phyloP scores from a whole-genome alignment of 805 yeast species.

The Yarrowia sp. region DNA sequence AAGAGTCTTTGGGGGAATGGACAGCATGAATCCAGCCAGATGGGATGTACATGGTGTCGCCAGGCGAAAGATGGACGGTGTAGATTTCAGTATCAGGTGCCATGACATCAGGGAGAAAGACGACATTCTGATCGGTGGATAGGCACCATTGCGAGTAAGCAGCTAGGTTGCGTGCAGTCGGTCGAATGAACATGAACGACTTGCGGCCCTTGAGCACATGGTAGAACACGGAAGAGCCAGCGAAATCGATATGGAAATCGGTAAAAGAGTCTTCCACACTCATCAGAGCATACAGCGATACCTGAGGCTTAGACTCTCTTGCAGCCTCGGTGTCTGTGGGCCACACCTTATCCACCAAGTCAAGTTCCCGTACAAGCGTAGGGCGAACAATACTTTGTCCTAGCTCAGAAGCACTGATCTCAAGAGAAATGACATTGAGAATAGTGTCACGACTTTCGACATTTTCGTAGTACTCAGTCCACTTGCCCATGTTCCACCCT shows the following conservation, averaged over 20 bases:
- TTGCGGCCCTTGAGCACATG: constrained; percentile 75
- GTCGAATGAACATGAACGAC: constrained; percentile 75
- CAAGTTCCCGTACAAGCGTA: constrained; percentile 57
- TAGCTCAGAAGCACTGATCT: constrained; percentile 59
- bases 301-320: constrained; percentile 38
- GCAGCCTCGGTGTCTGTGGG: constrained; percentile 33
- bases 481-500: constrained; percentile 66
- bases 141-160: constrained; percentile 72
- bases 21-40: constrained; percentile 95
- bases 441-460: constrained; percentile 54
- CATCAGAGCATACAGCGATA: constrained; percentile 77
- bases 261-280: constrained; percentile 78
- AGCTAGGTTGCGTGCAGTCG: constrained; percentile 59
- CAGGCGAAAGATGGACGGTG: constrained; percentile 49
- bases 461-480: constrained; percentile 68
- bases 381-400: constrained; percentile 62
- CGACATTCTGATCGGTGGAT: constrained; percentile 56
- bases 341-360: constrained; percentile 72
- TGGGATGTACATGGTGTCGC: constrained; percentile 80
- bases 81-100: constrained; percentile 2
- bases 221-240: constrained; percentile 89
- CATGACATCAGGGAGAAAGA: constrained; percentile 58
- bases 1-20: constrained; percentile 73
- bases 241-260: constrained; percentile 89
- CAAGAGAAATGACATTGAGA: constrained; percentile 78